phyloP scores from a whole-genome alignment of 2,329 filamentous ascomycete species.

The Pseudogymnoascus sp. region DNA sequence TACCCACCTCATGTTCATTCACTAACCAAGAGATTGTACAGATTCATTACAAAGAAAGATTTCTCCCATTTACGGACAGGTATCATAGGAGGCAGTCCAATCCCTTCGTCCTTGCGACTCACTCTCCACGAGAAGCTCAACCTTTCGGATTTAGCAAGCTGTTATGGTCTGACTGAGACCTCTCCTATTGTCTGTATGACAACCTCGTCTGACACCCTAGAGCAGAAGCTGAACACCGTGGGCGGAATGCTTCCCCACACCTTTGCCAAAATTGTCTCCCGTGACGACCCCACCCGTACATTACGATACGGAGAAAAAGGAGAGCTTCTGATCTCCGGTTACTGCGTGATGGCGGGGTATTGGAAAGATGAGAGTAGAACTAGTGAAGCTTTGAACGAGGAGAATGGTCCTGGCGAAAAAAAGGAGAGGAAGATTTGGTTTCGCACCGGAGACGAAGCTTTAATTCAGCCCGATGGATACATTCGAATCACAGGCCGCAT shows the following conservation, averaged over 20 bases:
- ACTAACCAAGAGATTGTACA: not conserved
- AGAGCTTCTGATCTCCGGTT: constrained; percentile 77
- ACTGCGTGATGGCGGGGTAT: constrained; percentile 87
- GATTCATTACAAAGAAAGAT: constrained; percentile 35
- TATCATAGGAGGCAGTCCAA: constrained; percentile 77
- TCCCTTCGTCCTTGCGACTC: constrained; percentile 78
- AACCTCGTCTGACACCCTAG: constrained; percentile 57
- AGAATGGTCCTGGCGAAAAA: constrained; percentile 24
- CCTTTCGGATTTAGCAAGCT: constrained; percentile 80
- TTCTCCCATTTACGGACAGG: constrained; percentile 70
- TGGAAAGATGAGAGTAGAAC: constrained; percentile 69
- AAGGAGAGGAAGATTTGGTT: constrained; percentile 59
- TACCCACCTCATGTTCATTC: too few relatives aligned
- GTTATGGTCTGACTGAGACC: constrained; percentile 51
- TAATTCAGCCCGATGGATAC: constrained; percentile 76
- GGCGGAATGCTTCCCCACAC: constrained; percentile 80
- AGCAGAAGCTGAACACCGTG: constrained; percentile 61
- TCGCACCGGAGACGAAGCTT: constrained; percentile 85
- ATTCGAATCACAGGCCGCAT: constrained; percentile 84
- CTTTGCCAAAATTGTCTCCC: constrained; percentile 68
- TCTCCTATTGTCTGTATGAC: constrained; percentile 57
- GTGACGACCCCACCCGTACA: constrained; percentile 49
- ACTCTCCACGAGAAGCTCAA: constrained; percentile 68
- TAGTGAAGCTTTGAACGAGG: constrained; percentile 55
- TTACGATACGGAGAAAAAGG: constrained; percentile 62